These are phyloP conservation scores for Hericium coralloides DNA, from an alignment of 768 basidiomycete species.

Conservation along the genomic window DNA sequence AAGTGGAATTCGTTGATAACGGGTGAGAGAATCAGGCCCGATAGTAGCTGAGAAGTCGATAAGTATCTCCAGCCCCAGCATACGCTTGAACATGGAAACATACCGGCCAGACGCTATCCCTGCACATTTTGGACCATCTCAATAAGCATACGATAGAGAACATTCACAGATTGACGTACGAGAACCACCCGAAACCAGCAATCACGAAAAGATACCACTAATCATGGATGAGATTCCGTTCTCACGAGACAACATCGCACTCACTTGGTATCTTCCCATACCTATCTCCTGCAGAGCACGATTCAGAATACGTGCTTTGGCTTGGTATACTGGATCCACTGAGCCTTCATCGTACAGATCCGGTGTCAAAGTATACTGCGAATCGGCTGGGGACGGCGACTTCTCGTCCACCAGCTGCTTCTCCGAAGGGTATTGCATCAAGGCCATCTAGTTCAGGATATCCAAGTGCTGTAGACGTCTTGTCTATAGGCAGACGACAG, in stretches of 20 bases:
- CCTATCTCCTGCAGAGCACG: conserved; percentile 57
- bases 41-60: conserved; percentile 23
- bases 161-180: conserved; percentile 35
- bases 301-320: conserved; percentile 49
- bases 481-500: no score
- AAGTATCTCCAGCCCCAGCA: neutral
- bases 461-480: no score
- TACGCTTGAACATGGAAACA: conserved; percentile 15
- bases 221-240: neutral
- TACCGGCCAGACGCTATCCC: conserved; percentile 71
- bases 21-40: conserved; percentile 38
- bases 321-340: conserved; percentile 50
- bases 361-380: neutral
- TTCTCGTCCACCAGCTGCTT: neutral
- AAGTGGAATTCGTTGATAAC: conserved; percentile 41
- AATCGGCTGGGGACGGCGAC: neutral
- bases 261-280: conserved; percentile 62
- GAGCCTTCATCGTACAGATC: conserved; percentile 12
- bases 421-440: neutral
- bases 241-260: conserved; percentile 1
- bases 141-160: neutral
- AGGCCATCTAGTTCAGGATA: no score
- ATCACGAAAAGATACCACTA: conserved; percentile 59
- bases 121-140: conserved; percentile 14
- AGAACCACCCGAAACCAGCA: conserved; percentile 69